A percentile compares a stretch with the other conserved stretches of the same genome.
Evolutionary conservation across 192 early-diverging fungal genomes (phyloP).

Genomic region (Rhizophagus prolifer): DNA sequence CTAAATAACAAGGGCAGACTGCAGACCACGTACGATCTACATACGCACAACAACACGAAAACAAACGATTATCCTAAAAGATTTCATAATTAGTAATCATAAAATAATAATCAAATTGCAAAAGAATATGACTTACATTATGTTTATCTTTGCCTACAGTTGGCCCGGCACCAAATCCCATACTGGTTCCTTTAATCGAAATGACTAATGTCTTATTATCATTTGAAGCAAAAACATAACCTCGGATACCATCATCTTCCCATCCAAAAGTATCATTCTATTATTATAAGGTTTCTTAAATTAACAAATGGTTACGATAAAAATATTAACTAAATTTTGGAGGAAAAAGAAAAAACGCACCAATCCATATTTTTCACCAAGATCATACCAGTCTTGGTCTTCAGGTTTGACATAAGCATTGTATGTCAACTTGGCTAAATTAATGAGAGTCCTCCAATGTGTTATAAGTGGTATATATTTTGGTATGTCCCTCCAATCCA

Average conservation of each 20-base stretch:
- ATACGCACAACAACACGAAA: conserved; percentile 94
- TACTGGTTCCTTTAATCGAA: conserved; percentile 85
- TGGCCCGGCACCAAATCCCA: conserved; percentile 64
- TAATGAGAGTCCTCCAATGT: conserved; percentile 69
- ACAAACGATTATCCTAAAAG: conserved; percentile 84
- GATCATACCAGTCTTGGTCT: conserved; percentile 65
- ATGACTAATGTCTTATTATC: conserved; percentile 71
- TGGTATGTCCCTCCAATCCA: conserved; percentile 30
- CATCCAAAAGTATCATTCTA: conserved; percentile 73
- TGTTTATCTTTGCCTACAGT: conserved; percentile 73
- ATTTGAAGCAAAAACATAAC: conserved; percentile 81
- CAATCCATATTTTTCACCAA: conserved; percentile 63
- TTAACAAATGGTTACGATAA: not conserved
- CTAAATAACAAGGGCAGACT: conserved; percentile 81
- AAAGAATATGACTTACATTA: conserved; percentile 49
- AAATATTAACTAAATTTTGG: not conserved
- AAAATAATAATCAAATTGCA: not conserved
- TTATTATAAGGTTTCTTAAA: not conserved
- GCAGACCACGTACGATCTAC: conserved; percentile 77
- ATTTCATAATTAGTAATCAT: not conserved
- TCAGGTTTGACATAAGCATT: conserved; percentile 78
- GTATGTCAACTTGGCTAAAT: conserved; percentile 77
- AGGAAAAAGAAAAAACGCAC: conserved; percentile 35
- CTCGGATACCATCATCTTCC: conserved; percentile 73
- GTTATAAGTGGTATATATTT: conserved; percentile 65